Evolutionary conservation across 169 alveolate genomes (phyloP), one percentile per base, ranked within the genome.

Genomic region (Plasmodium malariae): DNA sequence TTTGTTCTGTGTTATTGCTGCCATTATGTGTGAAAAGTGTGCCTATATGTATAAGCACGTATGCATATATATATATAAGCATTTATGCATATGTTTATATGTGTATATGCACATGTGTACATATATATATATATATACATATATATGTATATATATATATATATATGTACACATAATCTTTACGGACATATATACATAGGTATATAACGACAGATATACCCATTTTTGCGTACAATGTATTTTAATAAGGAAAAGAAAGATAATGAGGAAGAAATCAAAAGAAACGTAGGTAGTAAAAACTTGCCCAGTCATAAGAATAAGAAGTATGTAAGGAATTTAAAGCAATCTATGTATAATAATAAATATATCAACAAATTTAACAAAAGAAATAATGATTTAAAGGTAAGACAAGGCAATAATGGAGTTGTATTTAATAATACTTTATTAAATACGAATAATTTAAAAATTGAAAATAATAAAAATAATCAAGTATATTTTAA

Each of bases 331-430:
- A 65, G 85, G 7, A 67, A 83, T 49, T 17, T 71, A 69, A 83
- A 67, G 37, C 86, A 51, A 24, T 19, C 91, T 30, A 5, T 69
- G 24, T 83, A 83, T 55, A 69, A 83, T 72, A 69, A 43, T 30
- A 83, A 72, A 68, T 69, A 83, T 83, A 69, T 69, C 12, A 83
- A 68, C 32, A 83, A 83, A 65, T 83, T 65, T 51, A 65, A 69
- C 9, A 68, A 83, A 30, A 17, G 85, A 43, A 65, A 68, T 30
- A 83, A 12, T 34, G 85, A 83, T 32, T 21, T 83, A 24, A 40
- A 36, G 60, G 26, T 34, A 37, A 67, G 51, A 30, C 67, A 14
- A 19, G 72, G 73, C 17, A 83, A 83, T 36, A 36, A 28, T 63
- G 67, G 67, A 4, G n/a, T 45, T 30, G 34, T 37, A 6, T 78